These are phyloP conservation scores for Tuctoria greenei DNA, from an alignment of 176 grass and related monocot species.

Conservation along the genomic window DNA sequence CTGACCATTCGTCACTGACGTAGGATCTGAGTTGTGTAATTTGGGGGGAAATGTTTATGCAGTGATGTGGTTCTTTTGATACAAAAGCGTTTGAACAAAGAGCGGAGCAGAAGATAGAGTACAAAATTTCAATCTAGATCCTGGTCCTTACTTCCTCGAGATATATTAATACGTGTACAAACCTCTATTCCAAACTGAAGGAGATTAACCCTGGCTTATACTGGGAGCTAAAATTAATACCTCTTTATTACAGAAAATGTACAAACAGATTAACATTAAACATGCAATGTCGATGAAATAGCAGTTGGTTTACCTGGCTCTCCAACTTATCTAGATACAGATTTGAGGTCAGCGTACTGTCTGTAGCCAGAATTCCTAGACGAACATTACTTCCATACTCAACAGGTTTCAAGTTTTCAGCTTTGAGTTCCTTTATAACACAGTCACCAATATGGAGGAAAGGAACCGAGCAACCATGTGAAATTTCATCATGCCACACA, in stretches of 20 bases:
- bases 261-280: not conserved
- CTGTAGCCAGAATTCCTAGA: slow-evolving; percentile 56
- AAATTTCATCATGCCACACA: slow-evolving; percentile 63
- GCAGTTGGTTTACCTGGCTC: slow-evolving; percentile 47
- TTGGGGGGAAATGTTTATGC: slow-evolving; percentile 4
- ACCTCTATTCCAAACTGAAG: not conserved
- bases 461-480: slow-evolving; percentile 56
- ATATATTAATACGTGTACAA: not conserved
- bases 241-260: not conserved
- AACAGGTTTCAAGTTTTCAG: slow-evolving; percentile 61
- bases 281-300: not conserved
- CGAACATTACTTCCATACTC: slow-evolving; percentile 72
- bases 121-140: not conserved
- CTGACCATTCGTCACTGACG: slow-evolving; percentile 27
- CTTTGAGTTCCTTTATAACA: slow-evolving; percentile 57
- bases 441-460: slow-evolving; percentile 67
- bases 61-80: slow-evolving; percentile 6
- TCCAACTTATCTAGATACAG: slow-evolving; percentile 62
- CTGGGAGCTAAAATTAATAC: not conserved
- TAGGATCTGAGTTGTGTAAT: slow-evolving; percentile 12
- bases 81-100: not conserved
- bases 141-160: not conserved
- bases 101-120: not conserved
- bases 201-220: not conserved
- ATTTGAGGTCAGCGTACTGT: slow-evolving; percentile 22